Percentiles rank a stretch among this genome's conserved stretches.
Conservation (phyloP, 2,329 filamentous ascomycete species). For the Fusarium equiseti region DNA sequence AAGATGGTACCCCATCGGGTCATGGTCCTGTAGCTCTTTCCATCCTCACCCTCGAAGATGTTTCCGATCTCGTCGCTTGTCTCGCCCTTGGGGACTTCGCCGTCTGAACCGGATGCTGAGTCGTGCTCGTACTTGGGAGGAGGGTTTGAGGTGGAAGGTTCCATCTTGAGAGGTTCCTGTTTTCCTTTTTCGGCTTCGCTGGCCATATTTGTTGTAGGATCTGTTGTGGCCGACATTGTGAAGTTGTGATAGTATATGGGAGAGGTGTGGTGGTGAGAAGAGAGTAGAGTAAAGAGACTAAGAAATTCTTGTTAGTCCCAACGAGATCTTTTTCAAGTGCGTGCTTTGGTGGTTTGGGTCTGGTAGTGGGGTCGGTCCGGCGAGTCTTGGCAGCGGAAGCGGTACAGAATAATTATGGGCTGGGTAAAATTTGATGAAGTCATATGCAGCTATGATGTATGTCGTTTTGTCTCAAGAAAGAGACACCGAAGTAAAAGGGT, state of each 20-base stretch:
- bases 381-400: background rate
- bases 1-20: slow-evolving; percentile 38
- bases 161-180: background rate
- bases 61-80: slow-evolving; percentile 19
- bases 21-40: slow-evolving; percentile 37
- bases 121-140: slow-evolving; percentile 12
- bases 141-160: background rate
- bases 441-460: background rate
- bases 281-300: background rate
- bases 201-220: slow-evolving; percentile 1
- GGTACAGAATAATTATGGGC: slow-evolving; percentile 1
- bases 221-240: background rate
- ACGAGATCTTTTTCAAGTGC: background rate
- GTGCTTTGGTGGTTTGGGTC: background rate
- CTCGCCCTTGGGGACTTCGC: slow-evolving; percentile 10
- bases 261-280: too few relatives aligned
- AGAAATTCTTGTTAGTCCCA: background rate
- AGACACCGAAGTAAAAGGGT: background rate
- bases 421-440: background rate
- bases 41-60: slow-evolving; percentile 32
- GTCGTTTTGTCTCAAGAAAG: background rate
- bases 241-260: background rate
- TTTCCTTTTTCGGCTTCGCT: slow-evolving; percentile 3
- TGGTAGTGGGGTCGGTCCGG: background rate
- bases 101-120: slow-evolving; percentile 6